These are phyloP conservation scores for Aspergillus chevalieri DNA, from an alignment of 2,329 filamentous ascomycete genomes.

Conservation along the genomic window DNA sequence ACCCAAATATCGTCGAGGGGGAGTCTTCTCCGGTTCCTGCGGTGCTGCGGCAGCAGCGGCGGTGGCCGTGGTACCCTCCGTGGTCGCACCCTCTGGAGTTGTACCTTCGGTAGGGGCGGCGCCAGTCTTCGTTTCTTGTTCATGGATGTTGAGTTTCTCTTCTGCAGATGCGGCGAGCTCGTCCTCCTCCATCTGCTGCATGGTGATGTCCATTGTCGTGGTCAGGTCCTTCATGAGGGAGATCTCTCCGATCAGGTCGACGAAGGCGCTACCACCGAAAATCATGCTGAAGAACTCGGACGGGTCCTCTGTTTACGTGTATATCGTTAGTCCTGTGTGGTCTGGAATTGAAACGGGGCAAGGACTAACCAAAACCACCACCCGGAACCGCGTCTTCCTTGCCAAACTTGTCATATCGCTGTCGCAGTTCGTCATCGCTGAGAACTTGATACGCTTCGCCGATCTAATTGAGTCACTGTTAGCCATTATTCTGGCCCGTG, in stretches of 20 bases:
- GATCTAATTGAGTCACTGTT: constrained; percentile 40
- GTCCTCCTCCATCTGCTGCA: constrained; percentile 69
- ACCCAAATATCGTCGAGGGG: constrained; percentile 55
- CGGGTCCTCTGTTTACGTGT: constrained; percentile 61
- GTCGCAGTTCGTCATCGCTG: constrained; percentile 77
- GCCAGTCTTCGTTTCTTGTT: constrained; percentile 40
- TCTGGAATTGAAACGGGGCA: background rate
- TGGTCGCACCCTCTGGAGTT: constrained; percentile 22
- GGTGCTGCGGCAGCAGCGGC: constrained; percentile 44
- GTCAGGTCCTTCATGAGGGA: constrained; percentile 98
- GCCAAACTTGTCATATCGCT: constrained; percentile 92
- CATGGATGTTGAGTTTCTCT: constrained; percentile 41
- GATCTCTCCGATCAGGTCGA: constrained; percentile 96
- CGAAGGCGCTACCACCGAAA: constrained; percentile 92
- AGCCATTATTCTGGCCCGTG: background rate
- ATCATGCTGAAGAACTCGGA: constrained; percentile 98
- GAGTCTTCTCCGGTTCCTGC: constrained; percentile 15
- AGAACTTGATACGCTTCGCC: constrained; percentile 71
- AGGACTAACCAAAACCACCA: constrained; percentile 69
- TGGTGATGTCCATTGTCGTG: constrained; percentile 96
- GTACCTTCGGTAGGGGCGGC: constrained; percentile 17
- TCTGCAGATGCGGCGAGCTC: constrained; percentile 52
- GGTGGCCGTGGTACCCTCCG: constrained; percentile 45
- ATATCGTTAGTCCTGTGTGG: background rate
- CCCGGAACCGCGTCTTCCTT: constrained; percentile 89